A percentile compares a stretch with the other conserved stretches of the same genome.
phyloP scores from a whole-genome alignment of 2,329 filamentous ascomycete genomes.

The Cryphonectria nitschkei region DNA sequence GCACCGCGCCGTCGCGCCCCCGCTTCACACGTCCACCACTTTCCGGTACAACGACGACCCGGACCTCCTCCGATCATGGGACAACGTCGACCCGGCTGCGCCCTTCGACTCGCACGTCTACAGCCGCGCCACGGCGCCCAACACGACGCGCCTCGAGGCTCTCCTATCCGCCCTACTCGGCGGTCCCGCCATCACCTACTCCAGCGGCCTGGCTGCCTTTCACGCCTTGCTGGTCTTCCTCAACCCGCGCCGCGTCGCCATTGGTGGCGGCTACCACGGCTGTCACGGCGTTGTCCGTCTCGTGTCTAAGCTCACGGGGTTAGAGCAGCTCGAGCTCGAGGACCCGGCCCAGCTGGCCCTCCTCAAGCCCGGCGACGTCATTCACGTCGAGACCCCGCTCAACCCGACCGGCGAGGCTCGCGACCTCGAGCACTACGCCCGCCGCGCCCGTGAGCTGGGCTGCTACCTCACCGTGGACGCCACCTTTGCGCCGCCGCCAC shows the following conservation, averaged over 20 bases:
- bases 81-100: constrained; percentile 55
- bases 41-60: constrained; percentile 81
- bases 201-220: constrained; percentile 84
- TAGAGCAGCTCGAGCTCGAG: constrained; percentile 73
- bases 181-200: constrained; percentile 74
- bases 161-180: constrained; percentile 75
- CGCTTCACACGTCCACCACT: constrained; percentile 89
- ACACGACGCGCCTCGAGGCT: constrained; percentile 81
- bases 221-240: constrained; percentile 84
- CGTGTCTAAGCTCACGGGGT: constrained; percentile 73
- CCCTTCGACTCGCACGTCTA: constrained; percentile 74
- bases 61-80: constrained; percentile 58
- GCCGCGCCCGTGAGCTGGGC: constrained; percentile 71
- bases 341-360: constrained; percentile 49
- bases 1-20: constrained; percentile 80
- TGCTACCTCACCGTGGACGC: constrained; percentile 83
- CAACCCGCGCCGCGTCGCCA: constrained; percentile 80
- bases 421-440: constrained; percentile 72
- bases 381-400: constrained; percentile 91
- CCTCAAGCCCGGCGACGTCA: constrained; percentile 76
- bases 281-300: constrained; percentile 83
- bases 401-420: constrained; percentile 87
- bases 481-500: constrained; percentile 88
- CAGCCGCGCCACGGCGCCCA: constrained; percentile 79
- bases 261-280: constrained; percentile 88